Conservation (phyloP, 371 early-diverging fungal species). For the Fennellomyces sp. region DNA sequence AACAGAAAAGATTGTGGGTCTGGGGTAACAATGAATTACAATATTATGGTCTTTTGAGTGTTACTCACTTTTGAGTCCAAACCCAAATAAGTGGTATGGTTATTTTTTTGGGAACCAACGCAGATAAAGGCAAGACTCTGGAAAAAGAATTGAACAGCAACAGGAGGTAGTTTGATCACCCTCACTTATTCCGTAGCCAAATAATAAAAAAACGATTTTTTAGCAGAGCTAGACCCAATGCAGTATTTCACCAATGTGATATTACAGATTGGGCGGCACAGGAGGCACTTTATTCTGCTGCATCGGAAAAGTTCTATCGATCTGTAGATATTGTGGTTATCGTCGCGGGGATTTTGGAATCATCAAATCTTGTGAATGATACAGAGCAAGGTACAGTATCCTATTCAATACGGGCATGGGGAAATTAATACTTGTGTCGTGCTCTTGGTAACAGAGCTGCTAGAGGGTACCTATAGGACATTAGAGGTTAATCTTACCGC, state of each 20-base stretch:
- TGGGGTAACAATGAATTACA: conserved; percentile 15
- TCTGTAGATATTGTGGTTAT: conserved; percentile 64
- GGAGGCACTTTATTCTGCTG: conserved; percentile 40
- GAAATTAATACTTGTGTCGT: background rate
- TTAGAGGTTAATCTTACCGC: conserved; percentile 69
- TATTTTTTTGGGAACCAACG: conserved; percentile 31
- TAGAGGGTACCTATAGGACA: conserved; percentile 56
- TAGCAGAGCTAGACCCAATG: conserved; percentile 5
- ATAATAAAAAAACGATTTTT: too few species aligned
- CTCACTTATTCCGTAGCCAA: too few species aligned
- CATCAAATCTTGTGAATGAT: conserved; percentile 35
- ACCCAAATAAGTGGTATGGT: conserved; percentile 17
- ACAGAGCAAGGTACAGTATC: conserved; percentile 26
- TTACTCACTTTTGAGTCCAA: background rate
- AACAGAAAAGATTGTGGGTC: conserved; percentile 8
- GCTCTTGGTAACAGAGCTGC: background rate
- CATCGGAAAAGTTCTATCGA: conserved; percentile 43
- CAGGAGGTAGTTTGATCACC: conserved; percentile 1
- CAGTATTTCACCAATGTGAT: conserved; percentile 52
- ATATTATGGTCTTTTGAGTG: background rate
- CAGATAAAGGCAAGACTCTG: conserved; percentile 23
- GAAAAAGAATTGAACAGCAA: conserved; percentile 9
- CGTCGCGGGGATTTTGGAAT: conserved; percentile 67
- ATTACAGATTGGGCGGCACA: conserved; percentile 57
- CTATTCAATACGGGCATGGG: background rate